These are phyloP conservation scores for Talaromyces sp. DNA, from an alignment of 2,329 filamentous ascomycete species.

Conservation along the genomic window DNA sequence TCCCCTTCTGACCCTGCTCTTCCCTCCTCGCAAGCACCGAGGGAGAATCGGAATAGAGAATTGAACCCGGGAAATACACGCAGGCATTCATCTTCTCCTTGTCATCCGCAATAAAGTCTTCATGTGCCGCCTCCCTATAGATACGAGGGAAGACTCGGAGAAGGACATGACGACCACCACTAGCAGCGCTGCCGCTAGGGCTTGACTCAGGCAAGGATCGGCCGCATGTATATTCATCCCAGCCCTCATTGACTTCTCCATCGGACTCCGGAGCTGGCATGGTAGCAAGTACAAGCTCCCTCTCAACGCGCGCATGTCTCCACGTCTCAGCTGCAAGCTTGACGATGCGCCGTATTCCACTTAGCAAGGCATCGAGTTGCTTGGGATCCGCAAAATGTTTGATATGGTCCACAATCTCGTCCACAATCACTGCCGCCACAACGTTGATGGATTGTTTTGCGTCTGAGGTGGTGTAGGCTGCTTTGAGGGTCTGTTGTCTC, in stretches of 20 bases:
- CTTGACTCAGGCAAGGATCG: conserved; percentile 8
- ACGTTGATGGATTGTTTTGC: conserved; percentile 56
- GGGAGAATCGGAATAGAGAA: conserved; percentile 50
- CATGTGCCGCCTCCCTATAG: conserved; percentile 50
- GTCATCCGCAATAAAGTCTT: conserved; percentile 44
- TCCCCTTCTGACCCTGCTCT: conserved; percentile 36
- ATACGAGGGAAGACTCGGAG: conserved; percentile 53
- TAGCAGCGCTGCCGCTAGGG: conserved; percentile 18
- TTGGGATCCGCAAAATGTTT: conserved; percentile 52
- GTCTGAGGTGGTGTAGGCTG: conserved; percentile 54
- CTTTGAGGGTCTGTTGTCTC: conserved; percentile 56
- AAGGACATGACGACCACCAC: conserved; percentile 41
- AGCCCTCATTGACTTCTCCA: conserved; percentile 34
- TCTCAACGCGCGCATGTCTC: conserved; percentile 55
- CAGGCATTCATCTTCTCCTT: conserved; percentile 42
- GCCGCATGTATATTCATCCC: conserved; percentile 34
- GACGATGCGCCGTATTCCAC: conserved; percentile 52
- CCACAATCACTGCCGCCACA: conserved; percentile 53
- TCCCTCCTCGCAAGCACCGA: conserved; percentile 38
- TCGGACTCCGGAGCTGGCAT: conserved; percentile 45
- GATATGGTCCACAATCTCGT: conserved; percentile 55
- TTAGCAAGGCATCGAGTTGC: conserved; percentile 49
- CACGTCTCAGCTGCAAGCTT: conserved; percentile 58
- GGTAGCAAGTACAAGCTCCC: conserved; percentile 52
- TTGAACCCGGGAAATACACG: conserved; percentile 49